Conservation (phyloP, 768 basidiomycete genomes). For the Tephrocybe sp. region DNA sequence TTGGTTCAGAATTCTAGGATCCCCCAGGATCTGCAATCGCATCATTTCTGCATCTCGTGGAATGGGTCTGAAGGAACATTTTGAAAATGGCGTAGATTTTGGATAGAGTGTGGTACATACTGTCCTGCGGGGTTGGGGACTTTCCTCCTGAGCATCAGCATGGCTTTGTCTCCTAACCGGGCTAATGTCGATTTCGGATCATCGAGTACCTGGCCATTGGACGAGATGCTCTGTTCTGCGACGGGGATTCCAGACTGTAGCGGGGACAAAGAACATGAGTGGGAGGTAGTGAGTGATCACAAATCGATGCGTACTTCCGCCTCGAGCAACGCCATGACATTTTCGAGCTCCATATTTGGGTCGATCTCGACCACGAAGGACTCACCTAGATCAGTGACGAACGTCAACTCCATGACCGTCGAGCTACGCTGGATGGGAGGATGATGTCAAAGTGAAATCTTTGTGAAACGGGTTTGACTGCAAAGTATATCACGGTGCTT, state of each 20-base stretch:
- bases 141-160: constrained; percentile 70
- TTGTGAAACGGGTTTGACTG: neutral
- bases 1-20: constrained; percentile 77
- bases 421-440: constrained; percentile 5
- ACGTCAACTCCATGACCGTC: constrained; percentile 65
- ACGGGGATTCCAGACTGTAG: constrained; percentile 72
- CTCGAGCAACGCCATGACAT: constrained; percentile 92
- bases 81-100: too few relatives aligned
- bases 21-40: constrained; percentile 83
- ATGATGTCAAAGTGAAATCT: constrained; percentile 3
- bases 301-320: constrained; percentile 72
- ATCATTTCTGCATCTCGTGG: constrained; percentile 89
- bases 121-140: constrained; percentile 42
- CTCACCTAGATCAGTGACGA: constrained; percentile 66
- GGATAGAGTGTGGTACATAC: constrained; percentile 24
- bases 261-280: neutral
- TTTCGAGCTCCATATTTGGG: constrained; percentile 87
- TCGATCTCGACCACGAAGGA: constrained; percentile 80
- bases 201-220: constrained; percentile 64
- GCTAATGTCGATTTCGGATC: constrained; percentile 71
- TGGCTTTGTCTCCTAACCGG: constrained; percentile 55
- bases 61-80: constrained; percentile 45
- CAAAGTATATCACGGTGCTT: constrained; percentile 8
- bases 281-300: neutral
- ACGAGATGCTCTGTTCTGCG: constrained; percentile 71